phyloP scores from a whole-genome alignment of 495 filamentous ascomycete species.

The Neurospora hispaniola region DNA sequence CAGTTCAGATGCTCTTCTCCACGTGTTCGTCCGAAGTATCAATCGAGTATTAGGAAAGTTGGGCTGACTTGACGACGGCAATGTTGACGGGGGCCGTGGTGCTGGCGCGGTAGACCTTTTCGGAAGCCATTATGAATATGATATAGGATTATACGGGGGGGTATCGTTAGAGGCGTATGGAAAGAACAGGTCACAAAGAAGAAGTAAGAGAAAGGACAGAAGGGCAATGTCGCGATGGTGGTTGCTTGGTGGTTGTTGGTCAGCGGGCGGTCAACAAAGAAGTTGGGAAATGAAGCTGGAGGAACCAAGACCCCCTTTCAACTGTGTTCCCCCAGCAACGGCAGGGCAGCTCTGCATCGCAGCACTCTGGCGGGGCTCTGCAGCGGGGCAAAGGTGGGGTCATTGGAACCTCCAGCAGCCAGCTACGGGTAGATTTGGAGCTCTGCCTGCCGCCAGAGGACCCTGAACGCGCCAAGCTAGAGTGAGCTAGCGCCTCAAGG shows the following conservation, averaged over 20 bases:
- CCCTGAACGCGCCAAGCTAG: background rate
- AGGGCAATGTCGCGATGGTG: background rate
- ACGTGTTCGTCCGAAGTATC: background rate
- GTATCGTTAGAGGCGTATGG: background rate
- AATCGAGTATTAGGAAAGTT: no score
- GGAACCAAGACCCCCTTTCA: background rate
- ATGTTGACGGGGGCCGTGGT: constrained; percentile 98
- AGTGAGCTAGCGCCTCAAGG: background rate
- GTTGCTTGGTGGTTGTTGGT: background rate
- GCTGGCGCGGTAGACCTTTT: constrained; percentile 70
- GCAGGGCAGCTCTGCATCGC: background rate
- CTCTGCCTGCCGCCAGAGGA: background rate
- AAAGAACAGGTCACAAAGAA: background rate
- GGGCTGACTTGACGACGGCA: constrained; percentile 83
- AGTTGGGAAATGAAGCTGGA: background rate
- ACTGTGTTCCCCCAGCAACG: background rate
- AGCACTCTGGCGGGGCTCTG: background rate
- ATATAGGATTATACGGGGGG: background rate
- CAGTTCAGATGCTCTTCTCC: background rate
- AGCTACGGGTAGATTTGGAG: background rate
- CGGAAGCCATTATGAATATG: constrained; percentile 34
- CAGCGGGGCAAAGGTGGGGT: background rate
- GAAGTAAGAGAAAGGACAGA: background rate
- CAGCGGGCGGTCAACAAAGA: background rate
- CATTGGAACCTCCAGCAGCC: background rate